Evolutionary conservation across 2,329 filamentous ascomycete species (phyloP), one percentile per base, ranked within the genome.

Genomic region (Aspergillus sp.): DNA sequence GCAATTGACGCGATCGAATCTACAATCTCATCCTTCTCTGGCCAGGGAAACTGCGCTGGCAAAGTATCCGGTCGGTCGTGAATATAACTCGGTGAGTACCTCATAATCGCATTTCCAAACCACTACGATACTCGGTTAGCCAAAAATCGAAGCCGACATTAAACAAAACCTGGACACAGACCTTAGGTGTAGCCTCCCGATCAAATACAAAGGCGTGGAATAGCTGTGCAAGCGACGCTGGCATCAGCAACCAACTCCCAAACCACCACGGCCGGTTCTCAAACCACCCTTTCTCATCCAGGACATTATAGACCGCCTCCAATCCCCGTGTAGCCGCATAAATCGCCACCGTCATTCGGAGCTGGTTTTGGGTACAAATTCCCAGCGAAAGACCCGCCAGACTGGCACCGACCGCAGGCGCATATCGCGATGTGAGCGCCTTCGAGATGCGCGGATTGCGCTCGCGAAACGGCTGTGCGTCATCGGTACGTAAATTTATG

Each of bases 361-460:
- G 72, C 64, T 90, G 87, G 62, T 86, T 82, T 39, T 81, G 84
- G 65, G 70, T 93, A 81, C 87, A 90, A 9, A 96, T 83, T 7
- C 90, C 90, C 17, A 98, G 80, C 50, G 90, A 88, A 50, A 96
- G 83, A 3, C 93, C 93, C 1, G 93, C 91, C 48, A 97, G 75
- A 66, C 90, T 92, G 6, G 93, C 93, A 11, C 93, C 95, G n/a
- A 97, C 82, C 2, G 93, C 92, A 1, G 93, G 93, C 1, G 93
- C 90, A 70, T 92, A 89, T 9, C 84, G 83, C 2, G 91, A 96
- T 0, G 92, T 96, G 57, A 99, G 81, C 0, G 90, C 85, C 19
- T 81, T 81, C 0, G 90, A 84, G 12, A 92, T 85, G 17, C 85
- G 84, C 0, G 93, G 93, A 68, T 98, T 97, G 54, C 93, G 88